Percentiles rank a stretch among this genome's conserved stretches.
Evolutionary conservation across 1,139 yeast genomes (phyloP).

Genomic region (Protomyces lactucae-debilis): DNA sequence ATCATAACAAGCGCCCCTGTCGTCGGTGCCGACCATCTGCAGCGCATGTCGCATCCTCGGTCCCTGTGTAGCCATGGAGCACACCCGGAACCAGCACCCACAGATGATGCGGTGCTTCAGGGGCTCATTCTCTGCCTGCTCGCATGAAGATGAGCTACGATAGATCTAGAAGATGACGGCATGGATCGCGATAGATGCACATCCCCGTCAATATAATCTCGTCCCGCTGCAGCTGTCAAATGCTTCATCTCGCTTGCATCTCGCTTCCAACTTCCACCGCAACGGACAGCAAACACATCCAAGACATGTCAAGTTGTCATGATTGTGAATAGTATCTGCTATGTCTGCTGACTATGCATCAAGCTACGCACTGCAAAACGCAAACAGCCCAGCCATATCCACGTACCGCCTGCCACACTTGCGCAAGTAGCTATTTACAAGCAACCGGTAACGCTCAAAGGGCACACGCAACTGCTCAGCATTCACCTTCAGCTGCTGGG

Average conservation of each 20-base stretch:
- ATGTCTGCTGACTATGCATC: not conserved
- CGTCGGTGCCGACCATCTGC: too few relatives aligned
- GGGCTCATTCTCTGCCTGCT: too few relatives aligned
- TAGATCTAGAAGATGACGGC: too few relatives aligned
- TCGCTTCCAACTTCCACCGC: not conserved
- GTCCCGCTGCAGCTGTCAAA: not conserved
- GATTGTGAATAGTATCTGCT: not conserved
- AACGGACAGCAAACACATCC: not conserved
- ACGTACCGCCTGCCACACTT: slow-evolving; percentile 91
- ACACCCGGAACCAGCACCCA: too few relatives aligned
- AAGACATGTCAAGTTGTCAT: too few relatives aligned
- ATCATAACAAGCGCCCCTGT: too few relatives aligned
- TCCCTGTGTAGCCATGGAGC: too few relatives aligned
- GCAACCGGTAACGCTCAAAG: slow-evolving; percentile 55
- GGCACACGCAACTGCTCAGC: slow-evolving; percentile 72
- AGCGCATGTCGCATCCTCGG: too few relatives aligned
- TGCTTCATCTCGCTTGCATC: not conserved
- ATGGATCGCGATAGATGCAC: not conserved
- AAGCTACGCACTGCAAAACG: slow-evolving; percentile 16
- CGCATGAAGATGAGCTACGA: too few relatives aligned
- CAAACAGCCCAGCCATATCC: slow-evolving; percentile 73
- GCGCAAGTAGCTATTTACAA: slow-evolving; percentile 66
- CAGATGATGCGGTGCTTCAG: too few relatives aligned
- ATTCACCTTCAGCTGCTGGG: slow-evolving; percentile 36
- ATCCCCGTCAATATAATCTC: not conserved